A percentile compares a stretch with the other conserved stretches of the same genome.
Conservation (phyloP, 2,329 filamentous ascomycete species). For the Tolypocladium guangdongense region DNA sequence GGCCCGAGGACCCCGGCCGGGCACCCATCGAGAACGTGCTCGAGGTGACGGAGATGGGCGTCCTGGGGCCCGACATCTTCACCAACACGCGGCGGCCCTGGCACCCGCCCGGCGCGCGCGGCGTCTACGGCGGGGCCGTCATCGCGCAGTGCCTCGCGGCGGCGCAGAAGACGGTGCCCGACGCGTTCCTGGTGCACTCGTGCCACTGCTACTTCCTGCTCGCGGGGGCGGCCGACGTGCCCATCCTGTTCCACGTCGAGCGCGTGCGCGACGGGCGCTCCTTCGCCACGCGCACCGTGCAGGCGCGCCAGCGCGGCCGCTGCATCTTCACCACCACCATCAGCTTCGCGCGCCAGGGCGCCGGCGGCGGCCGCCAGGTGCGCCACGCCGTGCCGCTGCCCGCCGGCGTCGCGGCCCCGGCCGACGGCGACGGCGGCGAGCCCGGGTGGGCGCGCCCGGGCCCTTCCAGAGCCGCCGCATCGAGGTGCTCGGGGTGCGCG, state of each 20-base stretch:
- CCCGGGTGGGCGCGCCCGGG: slow-evolving; percentile 37
- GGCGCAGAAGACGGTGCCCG: slow-evolving; percentile 75
- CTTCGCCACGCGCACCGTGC: slow-evolving; percentile 90
- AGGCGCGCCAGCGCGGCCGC: slow-evolving; percentile 76
- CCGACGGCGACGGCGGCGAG: slow-evolving; percentile 30
- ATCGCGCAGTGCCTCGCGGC: slow-evolving; percentile 87
- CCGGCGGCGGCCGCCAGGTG: slow-evolving; percentile 40
- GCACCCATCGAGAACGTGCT: slow-evolving; percentile 82
- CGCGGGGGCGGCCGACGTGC: slow-evolving; percentile 72
- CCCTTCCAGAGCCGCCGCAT: slow-evolving; percentile 37
- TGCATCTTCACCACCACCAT: slow-evolving; percentile 95
- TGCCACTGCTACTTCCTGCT: slow-evolving; percentile 99
- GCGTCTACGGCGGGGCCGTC: slow-evolving; percentile 86
- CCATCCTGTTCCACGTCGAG: slow-evolving; percentile 92
- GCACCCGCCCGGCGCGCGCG: slow-evolving; percentile 85
- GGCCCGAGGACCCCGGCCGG: slow-evolving; percentile 59
- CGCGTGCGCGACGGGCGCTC: slow-evolving; percentile 81
- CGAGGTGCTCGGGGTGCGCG: slow-evolving; percentile 23
- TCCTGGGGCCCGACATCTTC: slow-evolving; percentile 77
- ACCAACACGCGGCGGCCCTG: slow-evolving; percentile 87
- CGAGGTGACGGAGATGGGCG: slow-evolving; percentile 69
- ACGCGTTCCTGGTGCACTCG: slow-evolving; percentile 75
- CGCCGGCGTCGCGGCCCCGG: slow-evolving; percentile 22
- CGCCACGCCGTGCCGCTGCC: slow-evolving; percentile 57
- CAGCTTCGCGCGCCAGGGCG: slow-evolving; percentile 66